These are phyloP conservation scores for Hibiscus tridactylites DNA, from an alignment of 345 rosid species.

Conservation along the genomic window DNA sequence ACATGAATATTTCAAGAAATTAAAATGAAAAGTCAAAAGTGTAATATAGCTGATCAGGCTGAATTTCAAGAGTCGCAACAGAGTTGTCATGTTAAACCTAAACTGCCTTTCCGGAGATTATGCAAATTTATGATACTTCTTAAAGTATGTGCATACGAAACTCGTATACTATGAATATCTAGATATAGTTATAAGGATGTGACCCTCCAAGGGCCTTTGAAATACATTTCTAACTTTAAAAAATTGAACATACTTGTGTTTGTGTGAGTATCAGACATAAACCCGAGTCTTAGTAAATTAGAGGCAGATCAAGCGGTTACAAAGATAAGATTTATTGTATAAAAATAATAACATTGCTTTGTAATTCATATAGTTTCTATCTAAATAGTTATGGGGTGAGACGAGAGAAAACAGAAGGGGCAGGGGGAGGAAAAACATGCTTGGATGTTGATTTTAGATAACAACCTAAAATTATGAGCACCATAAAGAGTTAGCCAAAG, in stretches of 20 bases:
- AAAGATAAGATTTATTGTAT: background rate
- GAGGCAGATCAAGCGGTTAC: background rate
- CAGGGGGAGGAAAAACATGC: background rate
- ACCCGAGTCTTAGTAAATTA: background rate
- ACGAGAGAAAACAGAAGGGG: background rate
- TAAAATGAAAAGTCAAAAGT: too few relatives aligned
- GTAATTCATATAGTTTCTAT: background rate
- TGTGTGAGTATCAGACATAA: background rate
- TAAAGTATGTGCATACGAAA: background rate
- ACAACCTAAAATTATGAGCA: background rate
- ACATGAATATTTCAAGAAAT: too few relatives aligned
- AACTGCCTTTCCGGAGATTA: background rate
- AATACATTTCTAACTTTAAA: too few relatives aligned
- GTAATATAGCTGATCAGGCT: background rate
- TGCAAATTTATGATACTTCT: too few relatives aligned
- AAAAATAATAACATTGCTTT: background rate
- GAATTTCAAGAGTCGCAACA: background rate
- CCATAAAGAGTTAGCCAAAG: conserved; percentile 1
- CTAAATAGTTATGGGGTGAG: background rate
- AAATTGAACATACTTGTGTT: background rate
- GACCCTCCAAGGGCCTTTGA: background rate
- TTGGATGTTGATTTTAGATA: background rate
- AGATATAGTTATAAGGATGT: too few relatives aligned
- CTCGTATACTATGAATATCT: background rate
- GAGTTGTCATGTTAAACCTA: background rate